Percentiles rank a stretch among this genome's conserved stretches.
Evolutionary conservation across 73 alveolate species (phyloP).

Genomic region (Paramecium tetraurelia): DNA sequence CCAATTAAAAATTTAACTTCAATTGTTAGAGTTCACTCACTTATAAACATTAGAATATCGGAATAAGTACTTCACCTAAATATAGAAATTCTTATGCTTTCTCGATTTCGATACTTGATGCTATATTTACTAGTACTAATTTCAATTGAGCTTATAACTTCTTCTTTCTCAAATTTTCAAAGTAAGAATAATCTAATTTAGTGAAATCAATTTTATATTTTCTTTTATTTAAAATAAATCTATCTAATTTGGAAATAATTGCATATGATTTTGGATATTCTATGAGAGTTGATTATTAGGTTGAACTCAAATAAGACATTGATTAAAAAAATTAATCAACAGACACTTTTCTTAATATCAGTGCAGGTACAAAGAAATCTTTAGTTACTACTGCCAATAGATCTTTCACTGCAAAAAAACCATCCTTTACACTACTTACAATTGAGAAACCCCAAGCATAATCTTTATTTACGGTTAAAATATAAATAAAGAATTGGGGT

Average conservation of each 20-base stretch:
- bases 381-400: not conserved
- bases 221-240: not conserved
- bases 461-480: not conserved
- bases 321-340: not conserved
- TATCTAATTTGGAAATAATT: not conserved
- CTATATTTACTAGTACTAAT: not conserved
- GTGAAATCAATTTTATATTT: not conserved
- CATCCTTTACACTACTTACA: not conserved
- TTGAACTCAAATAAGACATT: not conserved
- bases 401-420: not conserved
- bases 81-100: not conserved
- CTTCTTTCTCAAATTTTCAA: not conserved
- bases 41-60: not conserved
- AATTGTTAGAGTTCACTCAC: not conserved
- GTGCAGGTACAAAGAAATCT: not conserved
- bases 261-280: not conserved
- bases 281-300: not conserved
- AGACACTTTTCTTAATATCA: not conserved
- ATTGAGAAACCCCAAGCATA: not conserved
- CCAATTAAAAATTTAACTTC: not conserved
- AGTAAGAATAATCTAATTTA: not conserved
- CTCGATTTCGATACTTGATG: not conserved
- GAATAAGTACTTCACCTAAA: not conserved
- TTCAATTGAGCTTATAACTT: not conserved
- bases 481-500: not conserved